Evolutionary conservation across 129 eudicot species (phyloP).

Genomic region (Apium graveolens): DNA sequence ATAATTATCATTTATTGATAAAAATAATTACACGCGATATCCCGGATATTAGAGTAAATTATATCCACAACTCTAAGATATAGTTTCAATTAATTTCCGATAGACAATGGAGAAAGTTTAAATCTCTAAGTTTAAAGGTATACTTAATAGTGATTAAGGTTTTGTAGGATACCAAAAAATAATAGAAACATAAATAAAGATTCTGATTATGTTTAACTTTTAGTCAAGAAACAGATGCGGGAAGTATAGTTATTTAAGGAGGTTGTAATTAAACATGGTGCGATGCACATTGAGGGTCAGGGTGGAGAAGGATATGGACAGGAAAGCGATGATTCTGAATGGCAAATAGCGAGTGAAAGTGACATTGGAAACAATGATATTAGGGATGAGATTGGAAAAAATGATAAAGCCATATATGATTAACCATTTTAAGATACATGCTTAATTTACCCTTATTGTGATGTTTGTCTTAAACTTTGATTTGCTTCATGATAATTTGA

Average conservation of each 20-base stretch:
- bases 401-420: slow-evolving; percentile 40
- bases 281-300: slow-evolving; percentile 57
- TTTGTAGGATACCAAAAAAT: too few relatives aligned
- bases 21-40: too few relatives aligned
- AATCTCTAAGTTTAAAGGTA: too few relatives aligned
- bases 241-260: slow-evolving; percentile 93
- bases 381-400: slow-evolving; percentile 43
- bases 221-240: slow-evolving; percentile 94
- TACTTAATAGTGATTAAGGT: too few relatives aligned
- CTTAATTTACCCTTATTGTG: neutral
- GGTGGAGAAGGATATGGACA: slow-evolving; percentile 55
- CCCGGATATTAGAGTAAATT: too few relatives aligned
- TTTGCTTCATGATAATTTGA: neutral
- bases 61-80: too few relatives aligned
- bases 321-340: slow-evolving; percentile 84
- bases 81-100: too few relatives aligned
- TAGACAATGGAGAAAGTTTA: too few relatives aligned
- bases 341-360: slow-evolving; percentile 99
- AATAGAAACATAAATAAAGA: too few relatives aligned
- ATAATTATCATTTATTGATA: too few relatives aligned
- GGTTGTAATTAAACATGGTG: slow-evolving; percentile 83
- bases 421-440: slow-evolving; percentile 58
- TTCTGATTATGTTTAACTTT: slow-evolving; percentile 89
- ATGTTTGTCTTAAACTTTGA: neutral
- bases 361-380: slow-evolving; percentile 60